Evolutionary conservation across 352 stramenopile species (phyloP), one percentile per base, ranked within the genome.

Genomic region (Nothophytophthora sp.): DNA sequence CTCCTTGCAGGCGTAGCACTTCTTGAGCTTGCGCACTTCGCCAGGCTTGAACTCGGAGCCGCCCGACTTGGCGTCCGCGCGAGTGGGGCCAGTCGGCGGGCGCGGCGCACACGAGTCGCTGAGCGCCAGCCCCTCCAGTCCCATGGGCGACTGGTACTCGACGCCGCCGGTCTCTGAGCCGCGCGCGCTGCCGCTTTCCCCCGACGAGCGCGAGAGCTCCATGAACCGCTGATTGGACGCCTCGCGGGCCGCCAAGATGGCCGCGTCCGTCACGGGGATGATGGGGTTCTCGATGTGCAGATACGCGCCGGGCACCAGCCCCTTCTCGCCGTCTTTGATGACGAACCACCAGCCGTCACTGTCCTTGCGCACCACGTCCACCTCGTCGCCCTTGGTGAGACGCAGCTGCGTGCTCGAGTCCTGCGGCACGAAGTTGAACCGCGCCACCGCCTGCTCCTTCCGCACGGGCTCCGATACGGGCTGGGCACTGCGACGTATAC

Each of bases 291-390:
- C 80, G 38, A 91, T 73, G 20, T 71, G 64, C 40, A 93, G 28
- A 41, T 91, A 93, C 19, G 80, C 83, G 10, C 80, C 82, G 0
- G 82, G 82, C n/a, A 93, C 82, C 25, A 93, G 68, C 0, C 82
- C 82, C 43, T 91, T 90, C 57, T 91, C 78, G 50, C 73, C 75
- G 39, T 89, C 74, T 25, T 89, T 76, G 16, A 79, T 60, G 22
- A 93, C 81, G 50, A 93, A 89, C 82, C 82, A 93, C 82, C 82
- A 93, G 49, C 82, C 82, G 42, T 93, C 82, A 40, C 63, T 71
- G 51, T 93, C 82, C 60, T 91, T 93, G 37, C 82, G 82, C 55
- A 93, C 81, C 25, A 93, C 76, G 38, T 86, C 69, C 38, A 93
- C 63, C 20, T 76, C 60, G 38, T 93, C 82, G 41, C 76, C 82